Evolutionary conservation across 2,329 filamentous ascomycete genomes (phyloP).

Genomic region (Claviceps sp.): DNA sequence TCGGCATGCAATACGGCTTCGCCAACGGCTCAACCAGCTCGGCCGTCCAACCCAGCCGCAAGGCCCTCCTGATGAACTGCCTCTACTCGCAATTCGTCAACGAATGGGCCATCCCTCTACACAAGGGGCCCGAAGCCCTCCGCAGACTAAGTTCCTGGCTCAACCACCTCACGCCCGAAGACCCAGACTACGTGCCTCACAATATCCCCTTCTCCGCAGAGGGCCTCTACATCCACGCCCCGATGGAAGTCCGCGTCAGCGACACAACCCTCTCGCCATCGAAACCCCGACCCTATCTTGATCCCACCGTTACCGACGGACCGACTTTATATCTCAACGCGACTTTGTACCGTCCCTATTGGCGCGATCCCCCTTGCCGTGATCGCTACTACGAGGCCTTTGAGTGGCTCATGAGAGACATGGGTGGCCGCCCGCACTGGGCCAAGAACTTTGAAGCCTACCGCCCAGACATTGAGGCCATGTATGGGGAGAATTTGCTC

Average conservation of each 20-base stretch:
- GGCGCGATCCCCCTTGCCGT: conserved; percentile 61
- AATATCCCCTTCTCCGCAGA: conserved; percentile 70
- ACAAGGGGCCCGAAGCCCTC: conserved; percentile 77
- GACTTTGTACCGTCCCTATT: conserved; percentile 75
- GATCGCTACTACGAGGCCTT: conserved; percentile 78
- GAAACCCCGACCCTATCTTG: conserved; percentile 38
- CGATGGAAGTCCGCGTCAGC: conserved; percentile 77
- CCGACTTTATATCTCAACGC: conserved; percentile 83
- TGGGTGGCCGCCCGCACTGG: conserved; percentile 77
- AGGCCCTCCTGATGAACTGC: conserved; percentile 88
- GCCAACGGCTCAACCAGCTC: conserved; percentile 49
- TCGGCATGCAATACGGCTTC: conserved; percentile 96
- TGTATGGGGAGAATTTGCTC: conserved; percentile 56
- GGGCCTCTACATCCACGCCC: conserved; percentile 74
- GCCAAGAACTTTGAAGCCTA: conserved; percentile 73
- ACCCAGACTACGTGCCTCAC: conserved; percentile 49
- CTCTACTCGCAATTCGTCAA: conserved; percentile 98
- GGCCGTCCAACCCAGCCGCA: conserved; percentile 68
- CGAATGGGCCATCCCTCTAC: conserved; percentile 87
- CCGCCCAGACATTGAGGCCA: conserved; percentile 44
- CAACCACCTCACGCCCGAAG: conserved; percentile 45
- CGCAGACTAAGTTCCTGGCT: conserved; percentile 77
- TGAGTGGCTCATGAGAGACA: conserved; percentile 77
- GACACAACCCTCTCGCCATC: conserved; percentile 41
- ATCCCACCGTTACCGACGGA: conserved; percentile 53